Evolutionary conservation across 2,329 filamentous ascomycete species (phyloP).

Genomic region (Colletotrichum sp.): DNA sequence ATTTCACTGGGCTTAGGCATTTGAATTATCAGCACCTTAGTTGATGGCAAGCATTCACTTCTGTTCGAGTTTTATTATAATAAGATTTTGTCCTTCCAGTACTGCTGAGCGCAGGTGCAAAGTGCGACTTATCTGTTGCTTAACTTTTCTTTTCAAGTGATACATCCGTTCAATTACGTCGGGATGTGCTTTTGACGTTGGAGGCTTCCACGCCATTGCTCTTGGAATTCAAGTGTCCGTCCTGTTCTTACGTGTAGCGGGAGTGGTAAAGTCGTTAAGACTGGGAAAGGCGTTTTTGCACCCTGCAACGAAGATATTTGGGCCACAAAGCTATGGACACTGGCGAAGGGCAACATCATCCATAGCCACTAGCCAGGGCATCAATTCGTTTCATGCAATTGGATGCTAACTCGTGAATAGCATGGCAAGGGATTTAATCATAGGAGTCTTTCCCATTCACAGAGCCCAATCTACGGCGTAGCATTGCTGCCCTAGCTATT

Average conservation of each 20-base stretch:
- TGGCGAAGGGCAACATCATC: not conserved
- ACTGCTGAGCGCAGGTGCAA: not conserved
- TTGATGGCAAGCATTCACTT: not conserved
- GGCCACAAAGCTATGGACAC: not conserved
- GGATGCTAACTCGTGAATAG: not conserved
- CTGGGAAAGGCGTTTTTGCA: not conserved
- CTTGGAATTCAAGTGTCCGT: not conserved
- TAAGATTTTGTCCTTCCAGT: not conserved
- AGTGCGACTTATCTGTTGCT: not conserved
- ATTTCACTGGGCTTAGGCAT: not conserved
- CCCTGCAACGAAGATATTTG: not conserved
- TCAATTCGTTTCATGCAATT: not conserved
- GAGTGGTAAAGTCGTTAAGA: not conserved
- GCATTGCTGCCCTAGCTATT: not conserved
- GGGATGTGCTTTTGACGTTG: not conserved
- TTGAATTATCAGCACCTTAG: not conserved
- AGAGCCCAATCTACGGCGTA: not conserved
- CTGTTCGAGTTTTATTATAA: too few relatives aligned
- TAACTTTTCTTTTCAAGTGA: not conserved
- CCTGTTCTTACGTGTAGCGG: rapidly evolving
- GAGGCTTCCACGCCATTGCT: not conserved
- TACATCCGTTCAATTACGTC: not conserved
- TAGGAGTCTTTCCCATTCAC: not conserved
- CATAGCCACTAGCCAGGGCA: not conserved
- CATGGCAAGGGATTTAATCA: not conserved